Evolutionary conservation across 768 basidiomycete species (phyloP), one percentile per base, ranked within the genome.

Genomic region (Lactarius deliciosus): DNA sequence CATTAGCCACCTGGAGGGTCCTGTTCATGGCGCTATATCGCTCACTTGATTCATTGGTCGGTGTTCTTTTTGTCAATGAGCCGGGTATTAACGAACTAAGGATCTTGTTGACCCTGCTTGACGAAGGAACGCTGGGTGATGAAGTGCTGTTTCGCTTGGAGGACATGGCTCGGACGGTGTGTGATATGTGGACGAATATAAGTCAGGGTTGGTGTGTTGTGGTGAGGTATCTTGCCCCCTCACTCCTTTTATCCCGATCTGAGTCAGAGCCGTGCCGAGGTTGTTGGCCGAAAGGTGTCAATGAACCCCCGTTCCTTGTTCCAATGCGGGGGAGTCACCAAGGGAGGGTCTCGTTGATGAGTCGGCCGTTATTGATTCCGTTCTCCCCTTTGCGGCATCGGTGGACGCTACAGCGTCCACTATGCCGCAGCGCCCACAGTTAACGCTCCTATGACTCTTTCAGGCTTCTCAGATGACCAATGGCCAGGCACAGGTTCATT

Each of bases 1-100:
- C 3, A 11, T 59, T 1, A 64, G 38, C 58, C 34, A 15, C 25
- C 22, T 36, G 22, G 57, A 16, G 13, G 30, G 1, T 16, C 22
- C 16, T 25, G 7, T 10, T 20, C 9, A 6, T 54, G 5, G 47
- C 3, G 18, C 3, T 60, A 13, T 50, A 20, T 64, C 13, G 22
- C 57, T 59, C 38, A 59, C 64, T 58, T 13, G 64, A 64, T 9
- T 59, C 47, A 20, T 53, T 50, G 16, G 43, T 30, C 30, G 40
- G 28, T 41, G 28, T 30, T 13, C 16, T 63, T n/a, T 28, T 56
- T 18, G 11, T 47, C 25, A 22, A 57, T 4, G 41, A 28, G 6
- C 43, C 3, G 56, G 43, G 43, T 57, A 34, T 1, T 2, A 57
- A 45, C 9, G 56, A 40, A 25, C 32, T 30, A 11, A 57, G 43